A percentile compares a stretch with the other conserved stretches of the same genome.
These are phyloP conservation scores for Eruca vesicaria DNA, from an alignment of 441 rosid genomes.

Conservation along the genomic window DNA sequence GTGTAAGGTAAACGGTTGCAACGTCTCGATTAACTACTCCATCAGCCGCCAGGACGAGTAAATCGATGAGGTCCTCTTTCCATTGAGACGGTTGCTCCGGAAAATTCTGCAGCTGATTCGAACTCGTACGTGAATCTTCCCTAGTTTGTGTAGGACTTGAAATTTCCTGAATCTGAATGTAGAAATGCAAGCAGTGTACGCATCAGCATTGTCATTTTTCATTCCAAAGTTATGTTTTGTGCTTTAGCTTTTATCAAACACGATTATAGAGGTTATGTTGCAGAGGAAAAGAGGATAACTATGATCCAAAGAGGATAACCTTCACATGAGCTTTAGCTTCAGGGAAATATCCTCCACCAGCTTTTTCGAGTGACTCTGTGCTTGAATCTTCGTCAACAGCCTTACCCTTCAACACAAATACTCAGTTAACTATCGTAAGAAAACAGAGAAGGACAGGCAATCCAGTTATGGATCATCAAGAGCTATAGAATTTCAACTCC, in stretches of 20 bases:
- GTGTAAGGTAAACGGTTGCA: neutral
- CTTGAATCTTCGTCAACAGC: neutral
- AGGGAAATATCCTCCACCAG: neutral
- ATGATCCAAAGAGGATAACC: no score
- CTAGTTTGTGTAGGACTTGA: neutral
- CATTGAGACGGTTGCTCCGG: neutral
- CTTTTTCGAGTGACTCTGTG: neutral
- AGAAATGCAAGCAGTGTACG: neutral
- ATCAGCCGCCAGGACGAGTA: neutral
- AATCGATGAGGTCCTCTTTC: neutral
- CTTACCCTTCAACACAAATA: neutral
- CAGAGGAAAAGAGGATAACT: neutral
- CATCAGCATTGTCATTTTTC: no score
- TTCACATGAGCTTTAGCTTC: neutral
- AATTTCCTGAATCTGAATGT: neutral
- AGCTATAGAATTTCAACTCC: neutral
- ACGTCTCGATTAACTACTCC: neutral
- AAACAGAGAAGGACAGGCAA: neutral
- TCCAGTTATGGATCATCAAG: neutral
- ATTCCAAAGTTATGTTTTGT: neutral
- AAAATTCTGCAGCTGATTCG: neutral
- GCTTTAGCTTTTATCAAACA: neutral
- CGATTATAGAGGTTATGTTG: neutral
- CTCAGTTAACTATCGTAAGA: neutral
- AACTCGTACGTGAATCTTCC: neutral